Percentiles rank a stretch among this genome's conserved stretches.
These are phyloP conservation scores for Cercospora janseana DNA, from an alignment of 2,329 filamentous ascomycete species.

Conservation along the genomic window DNA sequence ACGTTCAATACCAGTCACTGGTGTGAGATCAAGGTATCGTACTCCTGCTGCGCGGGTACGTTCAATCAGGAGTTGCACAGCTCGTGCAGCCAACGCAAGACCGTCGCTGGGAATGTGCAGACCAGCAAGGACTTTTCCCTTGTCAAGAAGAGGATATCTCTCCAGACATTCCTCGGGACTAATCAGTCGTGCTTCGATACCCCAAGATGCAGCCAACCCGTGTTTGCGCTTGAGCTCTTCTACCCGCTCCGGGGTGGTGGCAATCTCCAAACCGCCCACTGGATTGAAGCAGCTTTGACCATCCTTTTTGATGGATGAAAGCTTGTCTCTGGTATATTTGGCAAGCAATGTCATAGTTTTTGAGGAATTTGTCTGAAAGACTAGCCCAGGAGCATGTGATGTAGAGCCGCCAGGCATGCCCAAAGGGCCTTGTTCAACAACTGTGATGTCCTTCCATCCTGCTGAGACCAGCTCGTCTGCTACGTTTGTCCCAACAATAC, in stretches of 20 bases:
- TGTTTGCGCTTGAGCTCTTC: conserved; percentile 63
- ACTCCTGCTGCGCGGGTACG: conserved; percentile 59
- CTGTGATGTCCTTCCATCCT: conserved; percentile 64
- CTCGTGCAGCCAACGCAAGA: conserved; percentile 59
- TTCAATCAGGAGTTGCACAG: conserved; percentile 60
- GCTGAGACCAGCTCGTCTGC: conserved; percentile 62
- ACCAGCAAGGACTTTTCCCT: conserved; percentile 52
- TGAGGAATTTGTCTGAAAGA: conserved; percentile 61
- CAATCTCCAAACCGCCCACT: conserved; percentile 62
- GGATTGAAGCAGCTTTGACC: conserved; percentile 60
- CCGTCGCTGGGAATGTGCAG: conserved; percentile 62
- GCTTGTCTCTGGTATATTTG: conserved; percentile 61
- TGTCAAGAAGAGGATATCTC: conserved; percentile 56
- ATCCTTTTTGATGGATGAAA: conserved; percentile 53
- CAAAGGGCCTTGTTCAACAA: conserved; percentile 63
- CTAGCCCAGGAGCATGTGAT: conserved; percentile 63
- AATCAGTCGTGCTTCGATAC: conserved; percentile 56
- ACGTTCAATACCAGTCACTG: conserved; percentile 58
- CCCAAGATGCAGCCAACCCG: conserved; percentile 61
- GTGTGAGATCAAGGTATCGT: conserved; percentile 55
- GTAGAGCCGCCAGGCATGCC: conserved; percentile 64
- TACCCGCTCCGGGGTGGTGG: conserved; percentile 58
- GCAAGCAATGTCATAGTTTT: conserved; percentile 60
- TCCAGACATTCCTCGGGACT: conserved; percentile 53
- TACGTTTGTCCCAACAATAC: conserved; percentile 63